phyloP scores from a whole-genome alignment of 2,329 filamentous ascomycete genomes.

The Trichoderma asperellum region DNA sequence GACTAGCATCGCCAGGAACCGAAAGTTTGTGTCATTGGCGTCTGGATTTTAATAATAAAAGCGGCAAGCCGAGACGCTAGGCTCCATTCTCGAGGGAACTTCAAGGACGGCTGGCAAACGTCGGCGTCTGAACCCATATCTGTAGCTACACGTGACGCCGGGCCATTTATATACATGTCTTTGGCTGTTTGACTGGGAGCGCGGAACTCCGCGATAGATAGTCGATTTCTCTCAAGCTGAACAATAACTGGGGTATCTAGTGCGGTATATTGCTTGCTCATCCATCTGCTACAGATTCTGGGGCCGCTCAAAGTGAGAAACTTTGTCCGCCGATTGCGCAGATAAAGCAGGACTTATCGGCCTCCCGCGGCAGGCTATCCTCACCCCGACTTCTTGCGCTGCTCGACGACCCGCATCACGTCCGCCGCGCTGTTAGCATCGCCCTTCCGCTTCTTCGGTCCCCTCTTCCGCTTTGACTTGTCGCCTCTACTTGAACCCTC shows the following conservation, averaged over 20 bases:
- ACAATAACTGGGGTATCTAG: constrained; percentile 18
- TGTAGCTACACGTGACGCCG: constrained; percentile 2
- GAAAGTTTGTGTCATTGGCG: constrained; percentile 28
- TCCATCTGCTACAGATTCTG: background rate
- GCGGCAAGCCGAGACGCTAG: constrained; percentile 1
- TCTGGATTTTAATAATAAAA: constrained; percentile 18
- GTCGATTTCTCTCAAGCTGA: background rate
- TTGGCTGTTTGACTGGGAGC: background rate
- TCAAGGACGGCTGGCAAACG: constrained; percentile 1
- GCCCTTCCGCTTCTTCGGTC: constrained; percentile 74
- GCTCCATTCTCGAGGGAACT: constrained; percentile 2
- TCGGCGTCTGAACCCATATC: background rate
- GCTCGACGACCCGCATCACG: constrained; percentile 78
- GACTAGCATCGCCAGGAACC: constrained; percentile 25
- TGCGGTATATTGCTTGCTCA: constrained; percentile 7
- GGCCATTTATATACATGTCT: background rate
- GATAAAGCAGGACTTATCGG: background rate
- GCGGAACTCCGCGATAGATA: constrained; percentile 25
- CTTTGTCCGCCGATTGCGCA: constrained; percentile 3
- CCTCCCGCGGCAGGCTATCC: constrained; percentile 17
- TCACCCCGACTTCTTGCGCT: constrained; percentile 46
- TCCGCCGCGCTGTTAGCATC: constrained; percentile 79
- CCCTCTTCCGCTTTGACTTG: constrained; percentile 67
- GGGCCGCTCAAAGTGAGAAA: background rate
- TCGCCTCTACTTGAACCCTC: constrained; percentile 48